These are phyloP conservation scores for Penicillium silybi DNA, from an alignment of 495 filamentous ascomycete species.

Conservation along the genomic window DNA sequence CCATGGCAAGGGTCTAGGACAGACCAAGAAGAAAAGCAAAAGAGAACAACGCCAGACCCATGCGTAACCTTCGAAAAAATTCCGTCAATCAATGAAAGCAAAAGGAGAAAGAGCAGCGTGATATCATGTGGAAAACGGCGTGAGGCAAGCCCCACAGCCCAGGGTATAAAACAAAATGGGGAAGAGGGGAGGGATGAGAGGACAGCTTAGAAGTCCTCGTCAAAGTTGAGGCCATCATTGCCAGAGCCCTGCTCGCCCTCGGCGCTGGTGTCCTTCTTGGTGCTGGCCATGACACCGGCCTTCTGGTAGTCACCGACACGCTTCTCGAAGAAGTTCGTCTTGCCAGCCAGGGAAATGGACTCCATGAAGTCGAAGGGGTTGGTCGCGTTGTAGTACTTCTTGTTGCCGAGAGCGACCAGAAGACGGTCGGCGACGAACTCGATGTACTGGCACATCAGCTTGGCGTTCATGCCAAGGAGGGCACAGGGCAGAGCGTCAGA, in stretches of 20 bases:
- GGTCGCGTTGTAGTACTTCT: conserved; percentile 84
- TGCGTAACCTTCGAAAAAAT: conserved; percentile 34
- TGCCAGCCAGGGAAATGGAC: conserved; percentile 95
- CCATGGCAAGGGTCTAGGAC: conserved; percentile 9
- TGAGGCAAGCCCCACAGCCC: conserved; percentile 8
- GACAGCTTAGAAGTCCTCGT: conserved; percentile 86
- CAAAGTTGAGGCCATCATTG: conserved; percentile 81
- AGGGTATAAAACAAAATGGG: conserved; percentile 31
- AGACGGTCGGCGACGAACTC: conserved; percentile 98
- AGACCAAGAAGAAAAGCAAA: conserved; percentile 20
- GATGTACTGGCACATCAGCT: conserved; percentile 98
- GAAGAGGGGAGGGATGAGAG: conserved; percentile 22
- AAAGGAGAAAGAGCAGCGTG: conserved; percentile 21
- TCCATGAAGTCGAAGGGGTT: conserved; percentile 99
- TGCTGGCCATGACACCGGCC: conserved; percentile 95
- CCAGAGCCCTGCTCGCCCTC: conserved; percentile 52
- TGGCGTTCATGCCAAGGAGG: conserved; percentile 95
- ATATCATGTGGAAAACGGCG: conserved; percentile 22
- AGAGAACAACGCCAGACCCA: conserved; percentile 38
- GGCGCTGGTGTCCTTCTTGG: conserved; percentile 67
- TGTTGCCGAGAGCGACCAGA: conserved; percentile 84
- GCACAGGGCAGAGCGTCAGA: conserved; percentile 89
- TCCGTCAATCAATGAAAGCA: conserved; percentile 31
- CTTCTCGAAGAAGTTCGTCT: conserved; percentile 99
- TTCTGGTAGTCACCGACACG: conserved; percentile 99